Conservation (phyloP, 2,329 filamentous ascomycete species). For the Magnaporthiopsis rhizophila region DNA sequence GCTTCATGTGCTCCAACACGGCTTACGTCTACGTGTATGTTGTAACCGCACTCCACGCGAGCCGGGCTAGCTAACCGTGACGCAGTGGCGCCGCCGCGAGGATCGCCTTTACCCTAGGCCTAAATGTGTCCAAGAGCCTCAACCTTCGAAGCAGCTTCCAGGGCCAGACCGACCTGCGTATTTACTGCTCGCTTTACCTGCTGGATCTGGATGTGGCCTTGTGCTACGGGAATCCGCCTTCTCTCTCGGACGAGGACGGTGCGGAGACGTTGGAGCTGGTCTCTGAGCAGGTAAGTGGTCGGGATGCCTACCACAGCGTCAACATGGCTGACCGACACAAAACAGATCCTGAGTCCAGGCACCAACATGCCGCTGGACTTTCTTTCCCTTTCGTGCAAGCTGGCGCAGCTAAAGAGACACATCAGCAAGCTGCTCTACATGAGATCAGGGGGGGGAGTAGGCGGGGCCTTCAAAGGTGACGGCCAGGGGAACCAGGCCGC, state of each 20-base stretch:
- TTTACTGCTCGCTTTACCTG: constrained; percentile 18
- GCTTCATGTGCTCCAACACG: constrained; percentile 18
- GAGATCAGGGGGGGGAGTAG: background rate
- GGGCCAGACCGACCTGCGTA: constrained; percentile 17
- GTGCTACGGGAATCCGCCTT: constrained; percentile 19
- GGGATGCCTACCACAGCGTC: background rate
- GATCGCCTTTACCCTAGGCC: constrained; percentile 18
- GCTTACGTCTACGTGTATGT: constrained; percentile 17
- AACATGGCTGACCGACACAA: background rate
- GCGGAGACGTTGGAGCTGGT: constrained; percentile 11
- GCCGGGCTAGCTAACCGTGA: no score
- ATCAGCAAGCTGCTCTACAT: constrained; percentile 15
- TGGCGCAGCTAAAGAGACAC: constrained; percentile 16
- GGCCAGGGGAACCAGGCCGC: background rate
- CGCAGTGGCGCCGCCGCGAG: constrained; percentile 16
- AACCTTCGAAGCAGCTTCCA: constrained; percentile 17
- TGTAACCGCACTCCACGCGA: no score
- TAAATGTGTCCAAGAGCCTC: constrained; percentile 17
- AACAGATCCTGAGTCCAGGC: constrained; percentile 18
- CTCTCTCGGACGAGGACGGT: constrained; percentile 16
- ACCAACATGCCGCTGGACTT: constrained; percentile 20
- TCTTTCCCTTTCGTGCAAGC: constrained; percentile 16
- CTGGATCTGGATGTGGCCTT: constrained; percentile 20
- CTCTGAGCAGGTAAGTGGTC: constrained; percentile 13
- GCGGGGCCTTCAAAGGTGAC: background rate